Evolutionary conservation across 306 rosid species (phyloP).

Genomic region (Fragaria vesca): DNA sequence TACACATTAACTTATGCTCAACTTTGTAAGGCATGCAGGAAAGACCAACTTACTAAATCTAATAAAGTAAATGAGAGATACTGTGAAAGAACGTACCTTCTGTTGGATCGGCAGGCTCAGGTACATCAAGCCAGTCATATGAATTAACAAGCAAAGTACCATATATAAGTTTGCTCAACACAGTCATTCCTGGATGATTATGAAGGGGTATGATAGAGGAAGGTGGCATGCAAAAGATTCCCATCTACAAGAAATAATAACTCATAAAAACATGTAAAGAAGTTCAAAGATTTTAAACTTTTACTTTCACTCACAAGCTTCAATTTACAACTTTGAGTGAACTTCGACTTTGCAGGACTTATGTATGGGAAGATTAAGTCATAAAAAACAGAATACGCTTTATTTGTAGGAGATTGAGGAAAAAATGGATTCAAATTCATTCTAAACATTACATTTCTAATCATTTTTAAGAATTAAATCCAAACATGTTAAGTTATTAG

Average conservation of each 20-base stretch:
- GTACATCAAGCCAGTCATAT: slow-evolving; percentile 83
- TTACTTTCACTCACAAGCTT: background rate
- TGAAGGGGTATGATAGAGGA: slow-evolving; percentile 87
- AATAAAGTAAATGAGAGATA: slow-evolving; percentile 3
- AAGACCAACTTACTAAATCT: background rate
- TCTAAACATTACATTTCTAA: background rate
- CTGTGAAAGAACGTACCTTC: slow-evolving; percentile 55
- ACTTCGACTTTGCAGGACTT: background rate
- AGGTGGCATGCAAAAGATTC: slow-evolving; percentile 97
- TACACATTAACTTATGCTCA: background rate
- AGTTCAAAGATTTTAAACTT: background rate
- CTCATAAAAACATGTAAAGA: background rate
- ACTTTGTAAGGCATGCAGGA: background rate
- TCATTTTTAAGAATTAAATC: background rate
- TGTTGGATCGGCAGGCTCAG: slow-evolving; percentile 47
- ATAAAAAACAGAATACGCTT: background rate
- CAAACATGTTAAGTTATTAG: background rate
- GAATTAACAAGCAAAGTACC: slow-evolving; percentile 80
- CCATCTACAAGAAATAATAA: slow-evolving; percentile 57
- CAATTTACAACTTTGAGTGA: slow-evolving; percentile 14
- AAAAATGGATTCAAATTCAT: background rate
- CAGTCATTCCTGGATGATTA: slow-evolving; percentile 97
- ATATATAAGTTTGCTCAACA: slow-evolving; percentile 91
- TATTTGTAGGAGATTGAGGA: background rate
- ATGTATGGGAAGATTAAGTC: slow-evolving; percentile 2